Percentiles rank a stretch among this genome's conserved stretches.
Conservation (phyloP, 2,329 filamentous ascomycete genomes). For the Zymoseptoria tritici region DNA sequence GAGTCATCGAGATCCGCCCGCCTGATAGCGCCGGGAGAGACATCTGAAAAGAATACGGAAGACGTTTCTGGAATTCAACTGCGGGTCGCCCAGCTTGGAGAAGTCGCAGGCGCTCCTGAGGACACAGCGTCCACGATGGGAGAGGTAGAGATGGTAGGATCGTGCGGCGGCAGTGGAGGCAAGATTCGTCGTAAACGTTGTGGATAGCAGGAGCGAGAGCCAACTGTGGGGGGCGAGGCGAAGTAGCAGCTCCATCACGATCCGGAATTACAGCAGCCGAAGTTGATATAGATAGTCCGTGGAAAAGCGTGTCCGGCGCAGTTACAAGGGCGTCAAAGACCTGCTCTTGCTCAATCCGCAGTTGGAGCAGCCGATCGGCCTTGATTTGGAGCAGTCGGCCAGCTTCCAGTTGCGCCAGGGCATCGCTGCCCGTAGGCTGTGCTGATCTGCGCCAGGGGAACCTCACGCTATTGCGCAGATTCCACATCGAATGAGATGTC, state of each 20-base stretch:
- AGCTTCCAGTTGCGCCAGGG: background rate
- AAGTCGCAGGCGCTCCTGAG: background rate
- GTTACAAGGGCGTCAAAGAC: background rate
- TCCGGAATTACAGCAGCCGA: background rate
- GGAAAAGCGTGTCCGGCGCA: background rate
- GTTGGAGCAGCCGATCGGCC: background rate
- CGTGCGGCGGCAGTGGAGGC: background rate
- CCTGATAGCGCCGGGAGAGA: background rate
- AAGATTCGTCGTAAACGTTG: background rate
- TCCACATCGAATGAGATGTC: background rate
- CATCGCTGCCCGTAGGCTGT: background rate
- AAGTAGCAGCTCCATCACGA: background rate
- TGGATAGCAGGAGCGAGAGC: background rate
- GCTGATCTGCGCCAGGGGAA: background rate
- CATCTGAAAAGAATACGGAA: background rate
- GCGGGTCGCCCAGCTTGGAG: background rate
- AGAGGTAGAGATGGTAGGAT: background rate
- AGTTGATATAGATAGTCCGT: background rate
- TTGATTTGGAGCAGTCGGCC: background rate
- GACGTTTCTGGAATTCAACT: background rate
- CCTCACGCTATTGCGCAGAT: background rate
- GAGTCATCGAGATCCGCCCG: background rate
- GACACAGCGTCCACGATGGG: background rate
- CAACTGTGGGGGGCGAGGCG: background rate
- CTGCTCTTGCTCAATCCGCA: background rate